Percentiles rank a stretch among this genome's conserved stretches.
These are phyloP conservation scores for Botryotinia globosa DNA, from an alignment of 2,329 filamentous ascomycete genomes.

Conservation along the genomic window DNA sequence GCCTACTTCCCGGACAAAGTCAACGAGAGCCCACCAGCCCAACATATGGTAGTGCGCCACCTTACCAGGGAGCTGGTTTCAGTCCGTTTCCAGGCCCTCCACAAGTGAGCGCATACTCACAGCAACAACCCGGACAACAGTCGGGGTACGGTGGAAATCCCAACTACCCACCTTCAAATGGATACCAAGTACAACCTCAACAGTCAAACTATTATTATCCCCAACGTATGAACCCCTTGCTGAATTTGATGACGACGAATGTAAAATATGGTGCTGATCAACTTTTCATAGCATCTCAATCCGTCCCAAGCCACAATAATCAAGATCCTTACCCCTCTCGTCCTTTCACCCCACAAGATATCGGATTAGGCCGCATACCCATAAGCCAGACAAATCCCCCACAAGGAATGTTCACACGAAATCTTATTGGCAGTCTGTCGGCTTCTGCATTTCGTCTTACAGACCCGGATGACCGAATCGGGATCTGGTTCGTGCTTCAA, in stretches of 20 bases:
- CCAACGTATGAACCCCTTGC: conserved; percentile 11
- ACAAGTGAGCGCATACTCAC: conserved; percentile 32
- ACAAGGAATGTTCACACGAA: conserved; percentile 83
- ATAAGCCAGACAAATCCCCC: conserved; percentile 49
- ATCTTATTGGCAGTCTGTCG: conserved; percentile 87
- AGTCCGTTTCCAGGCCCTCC: conserved; percentile 34
- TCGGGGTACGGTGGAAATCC: conserved; percentile 13
- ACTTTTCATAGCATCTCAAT: conserved; percentile 20
- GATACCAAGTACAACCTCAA: conserved; percentile 38
- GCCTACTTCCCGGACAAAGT: conserved; percentile 27
- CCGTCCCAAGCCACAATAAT: conserved; percentile 21
- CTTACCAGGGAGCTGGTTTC: conserved; percentile 25
- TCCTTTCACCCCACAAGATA: conserved; percentile 27
- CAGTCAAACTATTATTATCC: conserved; percentile 15
- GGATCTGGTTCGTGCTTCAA: conserved; percentile 95
- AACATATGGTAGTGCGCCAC: conserved; percentile 25
- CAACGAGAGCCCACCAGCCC: conserved; percentile 20
- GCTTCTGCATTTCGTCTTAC: conserved; percentile 83
- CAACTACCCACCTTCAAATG: conserved; percentile 37
- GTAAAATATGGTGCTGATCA: conserved; percentile 12
- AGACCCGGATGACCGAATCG: conserved; percentile 75
- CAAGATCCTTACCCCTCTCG: conserved; percentile 21
- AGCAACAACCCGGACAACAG: conserved; percentile 22
- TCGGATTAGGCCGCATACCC: conserved; percentile 27
- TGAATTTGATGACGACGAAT: background rate